These are phyloP conservation scores for Xenoacremonium recifei DNA, from an alignment of 2,329 filamentous ascomycete genomes.

Conservation along the genomic window DNA sequence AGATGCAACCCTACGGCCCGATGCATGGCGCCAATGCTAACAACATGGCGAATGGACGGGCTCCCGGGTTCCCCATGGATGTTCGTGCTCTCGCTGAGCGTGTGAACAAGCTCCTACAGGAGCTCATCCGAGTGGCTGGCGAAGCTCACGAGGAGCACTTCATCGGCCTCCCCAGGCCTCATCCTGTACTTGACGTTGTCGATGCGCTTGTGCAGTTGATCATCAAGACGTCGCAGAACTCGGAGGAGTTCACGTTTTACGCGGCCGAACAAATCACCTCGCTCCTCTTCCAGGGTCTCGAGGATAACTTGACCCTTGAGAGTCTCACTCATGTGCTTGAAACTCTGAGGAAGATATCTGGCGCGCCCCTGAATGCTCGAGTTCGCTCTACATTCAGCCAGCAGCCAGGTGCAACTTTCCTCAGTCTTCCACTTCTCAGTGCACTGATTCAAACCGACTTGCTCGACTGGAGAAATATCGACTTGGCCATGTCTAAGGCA, in stretches of 20 bases:
- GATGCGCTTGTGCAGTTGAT: constrained; percentile 62
- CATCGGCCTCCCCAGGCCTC: constrained; percentile 55
- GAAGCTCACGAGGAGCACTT: constrained; percentile 60
- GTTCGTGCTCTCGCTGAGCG: constrained; percentile 51
- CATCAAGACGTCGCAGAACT: constrained; percentile 61
- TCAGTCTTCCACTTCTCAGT: constrained; percentile 57
- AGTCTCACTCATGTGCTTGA: constrained; percentile 62
- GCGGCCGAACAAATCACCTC: constrained; percentile 60
- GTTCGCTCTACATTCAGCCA: constrained; percentile 56
- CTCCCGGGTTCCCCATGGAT: constrained; percentile 48
- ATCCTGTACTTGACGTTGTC: constrained; percentile 60
- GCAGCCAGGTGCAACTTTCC: constrained; percentile 53
- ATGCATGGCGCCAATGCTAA: constrained; percentile 40
- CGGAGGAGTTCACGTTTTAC: constrained; percentile 58
- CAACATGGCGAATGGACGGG: constrained; percentile 50
- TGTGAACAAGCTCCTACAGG: constrained; percentile 56
- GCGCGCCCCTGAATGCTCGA: constrained; percentile 51
- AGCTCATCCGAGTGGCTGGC: constrained; percentile 54
- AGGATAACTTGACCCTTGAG: constrained; percentile 58
- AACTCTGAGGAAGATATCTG: constrained; percentile 58
- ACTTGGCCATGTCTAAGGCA: constrained; percentile 70
- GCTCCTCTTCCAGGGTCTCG: constrained; percentile 54
- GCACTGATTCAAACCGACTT: constrained; percentile 60
- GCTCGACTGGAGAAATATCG: constrained; percentile 63
- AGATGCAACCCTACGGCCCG: constrained; percentile 56